Percentiles rank a stretch among this genome's conserved stretches.
These are phyloP conservation scores for Penicillium sclerotigenum DNA, from an alignment of 2,329 filamentous ascomycete genomes.

Conservation along the genomic window DNA sequence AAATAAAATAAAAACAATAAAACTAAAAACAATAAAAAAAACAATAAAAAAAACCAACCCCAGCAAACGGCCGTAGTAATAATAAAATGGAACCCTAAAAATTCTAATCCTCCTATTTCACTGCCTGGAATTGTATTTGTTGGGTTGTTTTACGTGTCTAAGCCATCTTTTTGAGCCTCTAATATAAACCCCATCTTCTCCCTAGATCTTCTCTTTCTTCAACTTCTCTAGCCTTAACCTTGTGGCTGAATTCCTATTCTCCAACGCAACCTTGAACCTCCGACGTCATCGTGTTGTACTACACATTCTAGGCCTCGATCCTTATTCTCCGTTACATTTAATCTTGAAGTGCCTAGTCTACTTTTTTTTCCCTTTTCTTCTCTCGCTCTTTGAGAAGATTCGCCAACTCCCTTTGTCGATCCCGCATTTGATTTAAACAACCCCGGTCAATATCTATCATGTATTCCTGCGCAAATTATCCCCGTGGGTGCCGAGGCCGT, in stretches of 20 bases:
- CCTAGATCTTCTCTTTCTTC: constrained; percentile 12
- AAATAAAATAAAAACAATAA: constrained; percentile 7
- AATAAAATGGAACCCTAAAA: constrained; percentile 21
- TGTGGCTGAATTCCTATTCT: constrained; percentile 1
- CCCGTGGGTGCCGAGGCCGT: constrained; percentile 48
- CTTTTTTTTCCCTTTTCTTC: background rate
- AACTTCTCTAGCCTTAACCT: background rate
- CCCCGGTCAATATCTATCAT: constrained; percentile 25
- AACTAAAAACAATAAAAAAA: constrained; percentile 5
- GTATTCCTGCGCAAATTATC: constrained; percentile 50
- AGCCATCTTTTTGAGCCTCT: constrained; percentile 24
- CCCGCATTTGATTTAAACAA: background rate
- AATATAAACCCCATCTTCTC: constrained; percentile 24
- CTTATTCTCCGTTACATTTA: constrained; percentile 15
- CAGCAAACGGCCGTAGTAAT: constrained; percentile 22
- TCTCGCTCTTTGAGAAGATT: background rate
- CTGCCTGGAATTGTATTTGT: background rate
- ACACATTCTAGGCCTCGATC: constrained; percentile 3
- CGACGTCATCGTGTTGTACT: constrained; percentile 15
- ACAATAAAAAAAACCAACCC: constrained; percentile 13
- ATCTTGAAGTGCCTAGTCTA: constrained; percentile 12
- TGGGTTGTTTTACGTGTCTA: constrained; percentile 10
- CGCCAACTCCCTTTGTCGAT: background rate
- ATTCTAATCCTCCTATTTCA: constrained; percentile 19
- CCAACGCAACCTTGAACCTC: background rate